Evolutionary conservation across 192 early-diverging fungal genomes (phyloP).

Genomic region (Coemansia sp.): DNA sequence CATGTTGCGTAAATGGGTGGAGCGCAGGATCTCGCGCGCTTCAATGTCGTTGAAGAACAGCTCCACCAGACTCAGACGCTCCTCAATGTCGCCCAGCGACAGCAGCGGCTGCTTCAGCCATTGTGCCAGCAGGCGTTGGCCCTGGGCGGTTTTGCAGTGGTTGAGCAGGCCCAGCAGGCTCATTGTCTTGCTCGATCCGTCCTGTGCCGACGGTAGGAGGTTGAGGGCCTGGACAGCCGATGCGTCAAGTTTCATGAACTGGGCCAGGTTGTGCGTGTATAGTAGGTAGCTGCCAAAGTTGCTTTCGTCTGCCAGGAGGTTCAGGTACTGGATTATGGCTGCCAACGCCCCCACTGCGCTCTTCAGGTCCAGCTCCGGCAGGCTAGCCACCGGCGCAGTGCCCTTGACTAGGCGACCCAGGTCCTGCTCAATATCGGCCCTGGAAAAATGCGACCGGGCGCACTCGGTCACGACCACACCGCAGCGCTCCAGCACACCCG

Average conservation of each 20-base stretch:
- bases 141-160: slow-evolving; percentile 85
- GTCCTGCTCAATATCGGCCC: slow-evolving; percentile 80
- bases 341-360: slow-evolving; percentile 23
- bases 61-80: slow-evolving; percentile 69
- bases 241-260: slow-evolving; percentile 89
- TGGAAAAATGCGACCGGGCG: slow-evolving; percentile 55
- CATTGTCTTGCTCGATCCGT: slow-evolving; percentile 58
- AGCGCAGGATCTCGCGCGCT: slow-evolving; percentile 57
- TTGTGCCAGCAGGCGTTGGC: slow-evolving; percentile 74
- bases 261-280: slow-evolving; percentile 66
- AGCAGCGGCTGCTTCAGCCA: slow-evolving; percentile 92
- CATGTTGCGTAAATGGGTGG: slow-evolving; percentile 69
- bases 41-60: slow-evolving; percentile 61
- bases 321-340: slow-evolving; percentile 28
- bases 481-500: slow-evolving; percentile 66
- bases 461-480: slow-evolving; percentile 66
- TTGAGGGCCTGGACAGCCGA: slow-evolving; percentile 85
- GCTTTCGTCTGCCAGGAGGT: slow-evolving; percentile 67
- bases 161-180: slow-evolving; percentile 79
- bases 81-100: slow-evolving; percentile 64
- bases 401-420: slow-evolving; percentile 69
- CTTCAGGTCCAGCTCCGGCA: slow-evolving; percentile 54
- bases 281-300: slow-evolving; percentile 77
- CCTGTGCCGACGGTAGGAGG: slow-evolving; percentile 67
- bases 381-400: slow-evolving; percentile 56